Conservation (phyloP, 345 rosid species). For the Ricinus communis region DNA sequence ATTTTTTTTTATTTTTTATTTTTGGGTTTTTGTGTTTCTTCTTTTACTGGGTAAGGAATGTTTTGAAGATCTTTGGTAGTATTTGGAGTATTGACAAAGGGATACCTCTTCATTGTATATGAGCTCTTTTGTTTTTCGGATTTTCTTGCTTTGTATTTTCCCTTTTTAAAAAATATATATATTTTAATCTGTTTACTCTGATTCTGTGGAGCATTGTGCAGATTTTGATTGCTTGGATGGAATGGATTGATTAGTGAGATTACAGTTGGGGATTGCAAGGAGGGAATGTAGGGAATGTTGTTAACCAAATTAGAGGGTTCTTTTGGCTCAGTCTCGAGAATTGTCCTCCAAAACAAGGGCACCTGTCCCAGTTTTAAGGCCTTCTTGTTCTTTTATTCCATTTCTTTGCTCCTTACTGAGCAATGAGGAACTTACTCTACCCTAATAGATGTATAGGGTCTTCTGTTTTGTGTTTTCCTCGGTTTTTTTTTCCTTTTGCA, state of each 20-base stretch:
- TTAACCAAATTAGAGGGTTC: constrained; percentile 11
- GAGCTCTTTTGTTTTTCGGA: background rate
- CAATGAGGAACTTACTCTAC: background rate
- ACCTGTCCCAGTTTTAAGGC: constrained; percentile 35
- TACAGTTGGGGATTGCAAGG: background rate
- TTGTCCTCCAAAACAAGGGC: constrained; percentile 40
- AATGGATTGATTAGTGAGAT: no score
- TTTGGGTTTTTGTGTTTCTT: constrained; percentile 17
- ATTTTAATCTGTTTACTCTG: background rate
- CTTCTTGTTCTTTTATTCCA: background rate
- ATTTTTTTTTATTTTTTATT: background rate
- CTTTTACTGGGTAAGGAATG: constrained; percentile 23
- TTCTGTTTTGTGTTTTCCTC: no score
- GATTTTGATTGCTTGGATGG: background rate
- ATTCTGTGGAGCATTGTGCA: constrained; percentile 14
- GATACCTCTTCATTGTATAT: background rate
- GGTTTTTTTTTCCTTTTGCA: no score
- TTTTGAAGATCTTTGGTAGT: background rate
- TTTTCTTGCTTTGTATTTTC: background rate
- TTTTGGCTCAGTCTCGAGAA: constrained; percentile 9
- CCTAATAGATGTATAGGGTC: background rate
- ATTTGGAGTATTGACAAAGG: constrained; percentile 17
- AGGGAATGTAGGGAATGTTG: constrained; percentile 21
- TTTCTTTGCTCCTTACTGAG: constrained; percentile 3
- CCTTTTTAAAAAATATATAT: background rate